Evolutionary conservation across 2,329 filamentous ascomycete species (phyloP), one percentile per base, ranked within the genome.

Genomic region (Monosporascus sp.): DNA sequence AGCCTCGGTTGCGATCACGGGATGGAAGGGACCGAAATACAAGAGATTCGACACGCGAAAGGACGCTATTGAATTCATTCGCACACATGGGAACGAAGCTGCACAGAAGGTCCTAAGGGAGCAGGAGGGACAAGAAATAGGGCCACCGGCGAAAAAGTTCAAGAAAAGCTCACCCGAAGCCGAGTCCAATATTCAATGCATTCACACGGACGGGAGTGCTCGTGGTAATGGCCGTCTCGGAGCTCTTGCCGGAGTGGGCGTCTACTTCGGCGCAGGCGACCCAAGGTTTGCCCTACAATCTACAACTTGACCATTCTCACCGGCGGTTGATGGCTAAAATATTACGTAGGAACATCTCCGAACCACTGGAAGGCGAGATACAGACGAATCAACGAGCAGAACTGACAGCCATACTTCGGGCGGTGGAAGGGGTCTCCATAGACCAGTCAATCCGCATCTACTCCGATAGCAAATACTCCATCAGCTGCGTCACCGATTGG

Each of bases 311-410:
- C 31, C 31, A 35, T 35, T 22, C 38, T 14, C 49, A 20, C 49
- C 26, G 15, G 47, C 8, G 18, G 18, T 24, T 24, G 3, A 41
- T 18, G 54, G 48, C 57, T 68, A 55, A 66, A 18, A 20, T 7
- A n/a, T 48, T 5, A 15, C 24, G 24, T 51, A 80, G 78, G 58
- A 86, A 86, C 65, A 68, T 96, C 24, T 89, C 89, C 14, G 91
- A 95, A 70, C 84, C 85, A 4, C 80, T 97, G 2, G 72, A 78
- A 50, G 91, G 91, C 49, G 76, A 79, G 17, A 77, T 79, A 9
- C 94, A 97, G 72, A 97, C 94, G 1, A 99, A 99, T 68, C 91
- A 97, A 70, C 88, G 94, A 3, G 94, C 93, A n/a, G 94, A 99
- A 73, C 77, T 99, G 54, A 92, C 89, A 24, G 94, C 91, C 7